phyloP scores from a whole-genome alignment of 345 rosid species.

The Cardamine chenopodiifolia region DNA sequence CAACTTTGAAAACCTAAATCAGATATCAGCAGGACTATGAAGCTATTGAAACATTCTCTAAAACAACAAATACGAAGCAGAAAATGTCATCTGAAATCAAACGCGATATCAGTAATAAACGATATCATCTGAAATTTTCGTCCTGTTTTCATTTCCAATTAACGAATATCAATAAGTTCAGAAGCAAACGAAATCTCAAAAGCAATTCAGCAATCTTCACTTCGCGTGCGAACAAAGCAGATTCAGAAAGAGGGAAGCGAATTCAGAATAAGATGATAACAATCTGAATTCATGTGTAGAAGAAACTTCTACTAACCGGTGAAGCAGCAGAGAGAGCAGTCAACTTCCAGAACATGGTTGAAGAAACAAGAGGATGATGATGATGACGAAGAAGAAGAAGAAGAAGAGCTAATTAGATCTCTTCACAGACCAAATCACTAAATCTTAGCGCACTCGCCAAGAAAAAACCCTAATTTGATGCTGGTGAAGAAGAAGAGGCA shows the following conservation, averaged over 20 bases:
- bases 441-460: conserved; percentile 24
- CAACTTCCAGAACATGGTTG: conserved; percentile 95
- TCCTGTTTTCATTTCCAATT: background rate
- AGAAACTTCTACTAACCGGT: conserved; percentile 62
- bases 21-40: background rate
- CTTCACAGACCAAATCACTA: conserved; percentile 14
- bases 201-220: background rate
- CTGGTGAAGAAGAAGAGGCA: conserved; percentile 32
- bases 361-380: conserved; percentile 17
- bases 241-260: background rate
- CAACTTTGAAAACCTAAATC: background rate
- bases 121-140: background rate
- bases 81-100: background rate
- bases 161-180: background rate
- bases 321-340: conserved; percentile 86
- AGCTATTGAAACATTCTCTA: background rate
- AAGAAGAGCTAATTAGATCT: conserved; percentile 51
- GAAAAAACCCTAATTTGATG: conserved; percentile 43
- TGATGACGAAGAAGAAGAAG: conserved; percentile 11
- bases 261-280: background rate
- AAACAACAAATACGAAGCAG: background rate
- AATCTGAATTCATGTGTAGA: conserved; percentile 22
- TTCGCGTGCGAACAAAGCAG: conserved; percentile 1
- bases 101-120: background rate
- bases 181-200: conserved; percentile 32